A percentile compares a stretch with the other conserved stretches of the same genome.
Conservation (phyloP, 371 early-diverging fungal species). For the Apophysomyces variabilis region DNA sequence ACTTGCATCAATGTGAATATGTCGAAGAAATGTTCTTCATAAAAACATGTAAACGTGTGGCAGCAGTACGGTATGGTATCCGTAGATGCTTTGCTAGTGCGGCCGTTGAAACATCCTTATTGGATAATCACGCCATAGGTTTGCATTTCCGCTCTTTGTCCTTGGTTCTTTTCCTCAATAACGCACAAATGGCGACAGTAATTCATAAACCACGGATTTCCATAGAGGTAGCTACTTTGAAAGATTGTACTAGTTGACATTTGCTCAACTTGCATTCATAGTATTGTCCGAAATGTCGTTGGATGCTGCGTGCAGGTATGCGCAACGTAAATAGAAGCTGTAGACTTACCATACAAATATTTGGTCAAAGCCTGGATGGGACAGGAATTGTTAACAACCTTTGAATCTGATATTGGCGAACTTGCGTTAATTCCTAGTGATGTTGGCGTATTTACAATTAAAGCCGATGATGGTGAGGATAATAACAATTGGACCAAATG, state of each 20-base stretch:
- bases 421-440: slow-evolving; percentile 68
- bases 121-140: not conserved
- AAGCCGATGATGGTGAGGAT: slow-evolving; percentile 58
- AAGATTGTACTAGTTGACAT: not conserved
- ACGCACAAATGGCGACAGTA: slow-evolving; percentile 17
- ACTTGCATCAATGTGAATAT: too few species aligned
- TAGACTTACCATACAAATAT: not conserved
- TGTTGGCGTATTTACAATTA: slow-evolving; percentile 64
- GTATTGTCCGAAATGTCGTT: slow-evolving; percentile 54
- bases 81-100: too few species aligned
- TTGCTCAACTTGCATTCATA: slow-evolving; percentile 16
- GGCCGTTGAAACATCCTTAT: too few species aligned
- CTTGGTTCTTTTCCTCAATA: not conserved
- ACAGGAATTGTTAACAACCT: slow-evolving; percentile 73
- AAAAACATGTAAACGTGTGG: too few species aligned
- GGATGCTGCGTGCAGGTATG: slow-evolving; percentile 52
- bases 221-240: slow-evolving; percentile 24
- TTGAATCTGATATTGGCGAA: slow-evolving; percentile 65
- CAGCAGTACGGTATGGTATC: too few species aligned
- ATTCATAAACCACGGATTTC: slow-evolving; percentile 33
- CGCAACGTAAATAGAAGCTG: not conserved
- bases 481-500: not conserved
- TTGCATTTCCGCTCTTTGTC: slow-evolving; percentile 1
- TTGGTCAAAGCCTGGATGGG: slow-evolving; percentile 65
- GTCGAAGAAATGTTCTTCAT: too few species aligned